These are phyloP conservation scores for Hirsutella rhossiliensis DNA, from an alignment of 2,329 filamentous ascomycete species.

Conservation along the genomic window DNA sequence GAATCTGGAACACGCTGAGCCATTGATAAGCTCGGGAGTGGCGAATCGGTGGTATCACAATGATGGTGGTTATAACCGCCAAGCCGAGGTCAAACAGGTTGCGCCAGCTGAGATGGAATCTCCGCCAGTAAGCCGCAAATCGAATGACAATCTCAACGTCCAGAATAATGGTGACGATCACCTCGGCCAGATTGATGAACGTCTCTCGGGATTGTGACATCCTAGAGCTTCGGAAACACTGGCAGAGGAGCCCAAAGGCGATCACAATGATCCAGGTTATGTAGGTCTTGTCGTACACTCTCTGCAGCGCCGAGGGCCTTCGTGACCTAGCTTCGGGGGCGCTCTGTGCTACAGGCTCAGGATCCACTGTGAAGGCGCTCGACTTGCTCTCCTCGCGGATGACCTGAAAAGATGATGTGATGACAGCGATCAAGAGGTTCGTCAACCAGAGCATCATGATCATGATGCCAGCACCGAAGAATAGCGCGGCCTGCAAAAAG, in stretches of 20 bases:
- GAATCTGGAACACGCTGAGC: conserved; percentile 85
- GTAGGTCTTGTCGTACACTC: conserved; percentile 59
- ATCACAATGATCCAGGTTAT: conserved; percentile 76
- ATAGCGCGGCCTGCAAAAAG: conserved; percentile 76
- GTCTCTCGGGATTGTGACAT: conserved; percentile 51
- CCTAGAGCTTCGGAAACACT: conserved; percentile 61
- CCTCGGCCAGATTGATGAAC: conserved; percentile 64
- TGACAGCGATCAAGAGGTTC: conserved; percentile 89
- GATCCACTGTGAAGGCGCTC: conserved; percentile 79
- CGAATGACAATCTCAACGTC: conserved; percentile 74
- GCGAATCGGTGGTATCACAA: conserved; percentile 72
- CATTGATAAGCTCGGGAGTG: conserved; percentile 69
- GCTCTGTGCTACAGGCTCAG: conserved; percentile 30
- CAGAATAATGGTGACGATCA: conserved; percentile 64
- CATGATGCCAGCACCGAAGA: conserved; percentile 62
- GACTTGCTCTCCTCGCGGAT: conserved; percentile 92
- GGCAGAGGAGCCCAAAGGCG: conserved; percentile 64
- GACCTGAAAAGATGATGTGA: conserved; percentile 96
- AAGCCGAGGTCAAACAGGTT: conserved; percentile 76
- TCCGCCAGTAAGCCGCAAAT: conserved; percentile 66
- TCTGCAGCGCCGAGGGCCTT: conserved; percentile 45
- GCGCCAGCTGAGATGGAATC: conserved; percentile 59
- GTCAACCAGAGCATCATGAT: conserved; percentile 95
- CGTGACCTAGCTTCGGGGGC: conserved; percentile 24
- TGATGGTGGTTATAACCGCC: conserved; percentile 70